Evolutionary conservation across 225 moss, liverwort and hornwort genomes (phyloP).

Genomic region (Pleurozium schreberi): DNA sequence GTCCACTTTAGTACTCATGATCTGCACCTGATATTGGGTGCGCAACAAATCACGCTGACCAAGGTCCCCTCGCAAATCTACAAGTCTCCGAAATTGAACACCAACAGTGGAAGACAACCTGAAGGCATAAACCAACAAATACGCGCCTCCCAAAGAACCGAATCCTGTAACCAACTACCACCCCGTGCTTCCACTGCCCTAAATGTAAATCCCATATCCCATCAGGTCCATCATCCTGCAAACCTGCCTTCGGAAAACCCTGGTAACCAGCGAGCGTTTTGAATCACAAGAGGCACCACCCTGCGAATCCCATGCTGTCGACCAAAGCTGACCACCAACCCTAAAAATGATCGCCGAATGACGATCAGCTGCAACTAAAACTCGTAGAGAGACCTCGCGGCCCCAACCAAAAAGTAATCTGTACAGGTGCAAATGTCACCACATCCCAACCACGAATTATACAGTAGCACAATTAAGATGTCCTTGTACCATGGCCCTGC

Average conservation of each 20-base stretch:
- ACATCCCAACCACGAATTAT: slow-evolving; percentile 1
- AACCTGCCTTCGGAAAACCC: neutral
- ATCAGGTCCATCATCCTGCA: neutral
- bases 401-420: slow-evolving; percentile 19
- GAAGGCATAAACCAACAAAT: neutral
- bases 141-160: neutral
- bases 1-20: neutral
- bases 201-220: neutral
- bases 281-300: neutral
- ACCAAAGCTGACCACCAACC: neutral
- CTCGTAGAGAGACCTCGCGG: neutral
- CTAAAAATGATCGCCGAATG: neutral
- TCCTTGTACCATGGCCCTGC: neutral
- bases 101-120: neutral
- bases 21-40: neutral
- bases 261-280: neutral
- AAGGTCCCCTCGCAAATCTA: neutral
- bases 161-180: neutral
- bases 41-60: neutral
- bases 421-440: slow-evolving; percentile 12
- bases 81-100: neutral
- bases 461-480: neutral
- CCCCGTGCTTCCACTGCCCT: neutral
- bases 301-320: neutral
- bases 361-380: slow-evolving; percentile 2